Conservation (phyloP, 257 asterid species). For the Solanum corneliomulleri region DNA sequence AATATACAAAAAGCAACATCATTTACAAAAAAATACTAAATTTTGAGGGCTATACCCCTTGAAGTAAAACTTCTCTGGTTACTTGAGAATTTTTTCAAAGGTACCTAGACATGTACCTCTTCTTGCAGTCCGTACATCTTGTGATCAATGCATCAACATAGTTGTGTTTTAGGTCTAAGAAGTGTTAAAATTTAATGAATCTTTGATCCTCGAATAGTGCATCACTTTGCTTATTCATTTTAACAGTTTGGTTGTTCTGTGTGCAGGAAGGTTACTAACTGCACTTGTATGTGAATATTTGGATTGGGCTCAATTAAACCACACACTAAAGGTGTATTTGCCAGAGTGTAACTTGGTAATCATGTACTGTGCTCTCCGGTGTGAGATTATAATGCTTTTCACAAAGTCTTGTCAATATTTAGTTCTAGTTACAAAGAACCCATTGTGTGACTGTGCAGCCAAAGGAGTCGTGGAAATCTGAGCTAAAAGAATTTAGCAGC, state of each 20-base stretch:
- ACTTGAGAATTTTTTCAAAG: not conserved
- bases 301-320: constrained; percentile 93
- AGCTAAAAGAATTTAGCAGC: constrained; percentile 83
- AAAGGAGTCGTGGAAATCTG: constrained; percentile 91
- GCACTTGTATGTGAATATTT: constrained; percentile 82
- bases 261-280: constrained; percentile 77
- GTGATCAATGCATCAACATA: not conserved
- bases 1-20: not conserved
- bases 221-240: not conserved
- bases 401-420: not conserved
- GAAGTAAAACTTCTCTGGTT: not conserved
- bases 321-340: constrained; percentile 73
- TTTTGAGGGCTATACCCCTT: not conserved
- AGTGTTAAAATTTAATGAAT: not conserved
- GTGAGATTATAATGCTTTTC: not conserved
- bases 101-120: not conserved
- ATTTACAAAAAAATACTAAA: not conserved
- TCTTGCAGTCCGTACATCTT: not conserved
- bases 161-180: not conserved
- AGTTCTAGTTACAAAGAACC: not conserved
- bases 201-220: not conserved
- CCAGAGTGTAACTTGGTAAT: constrained; percentile 91
- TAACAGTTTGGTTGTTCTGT: not conserved
- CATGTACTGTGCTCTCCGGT: not conserved
- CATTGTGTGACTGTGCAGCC: constrained; percentile 38